Evolutionary conservation across 1,139 yeast species (phyloP).

Genomic region (Blastobotrys capitulatus): DNA sequence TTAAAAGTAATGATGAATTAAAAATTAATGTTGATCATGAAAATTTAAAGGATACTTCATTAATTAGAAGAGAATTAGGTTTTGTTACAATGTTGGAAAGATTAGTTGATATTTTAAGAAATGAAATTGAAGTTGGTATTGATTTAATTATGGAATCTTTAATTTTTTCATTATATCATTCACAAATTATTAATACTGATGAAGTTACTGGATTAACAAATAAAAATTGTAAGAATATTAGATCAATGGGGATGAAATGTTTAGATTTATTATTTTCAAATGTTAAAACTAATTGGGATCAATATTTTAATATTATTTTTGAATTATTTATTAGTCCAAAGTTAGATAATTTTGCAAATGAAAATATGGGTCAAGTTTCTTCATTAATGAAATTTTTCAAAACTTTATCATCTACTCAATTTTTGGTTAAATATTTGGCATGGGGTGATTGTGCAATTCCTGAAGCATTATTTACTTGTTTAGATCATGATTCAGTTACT

Average conservation of each 20-base stretch:
- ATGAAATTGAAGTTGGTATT: slow-evolving; percentile 47
- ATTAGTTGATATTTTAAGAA: slow-evolving; percentile 58
- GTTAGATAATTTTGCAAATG: slow-evolving; percentile 59
- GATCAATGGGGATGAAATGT: slow-evolving; percentile 32
- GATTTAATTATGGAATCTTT: slow-evolving; percentile 54
- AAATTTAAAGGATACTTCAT: slow-evolving; percentile 15
- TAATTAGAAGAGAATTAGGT: slow-evolving; percentile 56
- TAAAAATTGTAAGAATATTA: slow-evolving; percentile 27
- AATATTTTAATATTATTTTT: slow-evolving; percentile 49
- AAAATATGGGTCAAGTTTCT: slow-evolving; percentile 79
- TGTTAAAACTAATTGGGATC: slow-evolving; percentile 44
- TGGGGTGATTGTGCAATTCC: slow-evolving; percentile 48
- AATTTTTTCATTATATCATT: slow-evolving; percentile 49
- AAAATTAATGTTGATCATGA: slow-evolving; percentile 19
- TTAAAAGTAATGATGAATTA: slow-evolving; percentile 16
- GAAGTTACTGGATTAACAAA: slow-evolving; percentile 21
- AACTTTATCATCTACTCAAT: slow-evolving; percentile 52
- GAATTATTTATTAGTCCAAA: slow-evolving; percentile 57
- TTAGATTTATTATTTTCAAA: slow-evolving; percentile 24
- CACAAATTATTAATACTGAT: slow-evolving; percentile 42
- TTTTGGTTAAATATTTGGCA: slow-evolving; percentile 44
- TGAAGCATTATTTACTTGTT: slow-evolving; percentile 49
- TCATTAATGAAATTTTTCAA: slow-evolving; percentile 65
- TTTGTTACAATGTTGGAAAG: slow-evolving; percentile 65
- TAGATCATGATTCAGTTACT: slow-evolving; percentile 55